A percentile compares a stretch with the other conserved stretches of the same genome.
phyloP scores from a whole-genome alignment of 192 early-diverging fungal species.

The Umbelopsis sp. region DNA sequence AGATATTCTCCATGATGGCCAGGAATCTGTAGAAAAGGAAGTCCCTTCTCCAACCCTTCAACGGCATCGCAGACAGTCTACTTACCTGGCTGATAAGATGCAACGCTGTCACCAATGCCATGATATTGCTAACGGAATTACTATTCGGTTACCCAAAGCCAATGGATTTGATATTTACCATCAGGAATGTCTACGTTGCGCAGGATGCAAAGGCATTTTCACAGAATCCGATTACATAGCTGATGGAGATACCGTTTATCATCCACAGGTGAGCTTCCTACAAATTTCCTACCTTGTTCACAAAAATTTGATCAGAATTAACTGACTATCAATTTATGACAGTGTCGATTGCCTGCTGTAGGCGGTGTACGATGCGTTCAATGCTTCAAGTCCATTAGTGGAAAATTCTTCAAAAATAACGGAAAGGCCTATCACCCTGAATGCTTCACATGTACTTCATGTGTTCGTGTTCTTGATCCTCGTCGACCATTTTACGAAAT shows the following conservation, averaged over 20 bases:
- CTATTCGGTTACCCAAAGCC: constrained; percentile 38
- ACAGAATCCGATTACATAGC: constrained; percentile 46
- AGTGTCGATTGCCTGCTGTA: constrained; percentile 5
- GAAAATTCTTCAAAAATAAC: constrained; percentile 3
- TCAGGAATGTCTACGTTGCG: constrained; percentile 45
- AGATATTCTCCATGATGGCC: neutral
- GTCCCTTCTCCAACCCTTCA: neutral
- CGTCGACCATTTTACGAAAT: constrained; percentile 44
- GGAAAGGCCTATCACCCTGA: constrained; percentile 29
- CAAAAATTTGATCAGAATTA: neutral
- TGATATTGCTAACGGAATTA: constrained; percentile 40
- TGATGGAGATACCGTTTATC: constrained; percentile 42
- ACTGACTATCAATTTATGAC: neutral
- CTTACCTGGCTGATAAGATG: neutral
- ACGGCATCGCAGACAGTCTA: neutral
- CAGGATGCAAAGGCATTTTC: constrained; percentile 45
- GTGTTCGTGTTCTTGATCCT: constrained; percentile 33
- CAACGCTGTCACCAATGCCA: constrained; percentile 40
- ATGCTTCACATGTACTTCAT: constrained; percentile 43
- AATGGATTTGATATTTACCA: constrained; percentile 41
- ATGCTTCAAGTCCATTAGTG: neutral
- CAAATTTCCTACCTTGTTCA: neutral
- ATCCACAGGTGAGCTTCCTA: constrained; percentile 37
- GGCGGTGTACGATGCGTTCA: constrained; percentile 4
- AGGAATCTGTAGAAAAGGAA: neutral